Evolutionary conservation across 1,139 yeast genomes (phyloP).

Genomic region (Diutina catenulata): DNA sequence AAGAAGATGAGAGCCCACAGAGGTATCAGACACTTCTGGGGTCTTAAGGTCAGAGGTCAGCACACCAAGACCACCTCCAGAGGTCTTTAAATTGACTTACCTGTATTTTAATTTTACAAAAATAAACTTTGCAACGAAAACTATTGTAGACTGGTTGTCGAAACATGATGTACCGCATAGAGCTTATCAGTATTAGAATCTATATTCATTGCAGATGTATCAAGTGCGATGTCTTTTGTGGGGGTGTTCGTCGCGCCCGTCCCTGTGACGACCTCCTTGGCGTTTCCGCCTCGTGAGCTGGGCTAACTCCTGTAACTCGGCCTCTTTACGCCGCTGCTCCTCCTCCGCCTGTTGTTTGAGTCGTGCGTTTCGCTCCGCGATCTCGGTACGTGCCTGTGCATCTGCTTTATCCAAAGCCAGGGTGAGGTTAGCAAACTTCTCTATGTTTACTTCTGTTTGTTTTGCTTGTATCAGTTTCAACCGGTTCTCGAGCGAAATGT

Average conservation of each 20-base stretch:
- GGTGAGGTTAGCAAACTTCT: conserved; percentile 50
- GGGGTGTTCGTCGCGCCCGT: not conserved
- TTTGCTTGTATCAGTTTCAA: conserved; percentile 15
- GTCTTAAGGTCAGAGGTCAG: conserved; percentile 95
- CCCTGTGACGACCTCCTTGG: no score
- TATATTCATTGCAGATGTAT: not conserved
- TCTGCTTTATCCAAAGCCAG: conserved; percentile 73
- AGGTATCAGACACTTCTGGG: conserved; percentile 99
- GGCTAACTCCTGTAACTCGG: not conserved
- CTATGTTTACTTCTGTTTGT: conserved; percentile 35
- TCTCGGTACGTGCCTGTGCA: conserved; percentile 57
- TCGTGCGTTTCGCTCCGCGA: conserved; percentile 46
- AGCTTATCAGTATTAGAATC: not conserved
- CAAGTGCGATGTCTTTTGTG: not conserved
- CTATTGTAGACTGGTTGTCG: not conserved
- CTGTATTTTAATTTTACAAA: conserved; percentile 6
- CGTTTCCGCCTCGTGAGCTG: not conserved
- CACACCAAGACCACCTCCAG: conserved; percentile 99
- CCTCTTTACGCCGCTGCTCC: not conserved
- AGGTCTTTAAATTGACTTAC: conserved; percentile 38
- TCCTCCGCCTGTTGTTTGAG: conserved; percentile 8
- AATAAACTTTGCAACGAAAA: not conserved
- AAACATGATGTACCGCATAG: not conserved
- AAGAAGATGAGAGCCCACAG: conserved; percentile 99
- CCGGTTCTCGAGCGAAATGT: conserved; percentile 72